Evolutionary conservation across 192 early-diverging fungal species (phyloP).

Genomic region (Dissophora ornata): DNA sequence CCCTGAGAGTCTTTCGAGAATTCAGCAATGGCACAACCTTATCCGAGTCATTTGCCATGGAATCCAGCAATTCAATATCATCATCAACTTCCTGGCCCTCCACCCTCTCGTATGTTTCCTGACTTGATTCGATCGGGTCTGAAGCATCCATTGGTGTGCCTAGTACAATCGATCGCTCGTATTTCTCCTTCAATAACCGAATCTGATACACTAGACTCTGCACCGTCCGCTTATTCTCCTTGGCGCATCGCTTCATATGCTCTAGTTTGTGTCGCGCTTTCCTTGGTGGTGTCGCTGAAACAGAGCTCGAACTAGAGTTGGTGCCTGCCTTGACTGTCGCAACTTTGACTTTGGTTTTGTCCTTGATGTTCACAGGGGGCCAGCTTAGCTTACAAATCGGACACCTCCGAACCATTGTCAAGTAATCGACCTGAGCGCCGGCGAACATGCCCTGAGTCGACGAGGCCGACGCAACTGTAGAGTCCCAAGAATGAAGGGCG

Average conservation of each 20-base stretch:
- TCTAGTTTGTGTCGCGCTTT: constrained; percentile 38
- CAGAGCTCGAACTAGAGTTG: constrained; percentile 1
- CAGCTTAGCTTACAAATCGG: constrained; percentile 42
- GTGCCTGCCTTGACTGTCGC: neutral
- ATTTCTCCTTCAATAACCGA: constrained; percentile 28
- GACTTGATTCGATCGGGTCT: neutral
- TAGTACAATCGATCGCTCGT: constrained; percentile 29
- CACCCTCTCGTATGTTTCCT: neutral
- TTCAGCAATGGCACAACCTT: neutral
- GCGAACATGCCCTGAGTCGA: constrained; percentile 15
- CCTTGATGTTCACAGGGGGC: neutral
- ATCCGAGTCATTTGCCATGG: neutral
- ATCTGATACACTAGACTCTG: constrained; percentile 41
- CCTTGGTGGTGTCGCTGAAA: neutral
- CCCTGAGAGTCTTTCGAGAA: neutral
- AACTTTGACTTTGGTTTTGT: no score
- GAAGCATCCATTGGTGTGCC: constrained; percentile 10
- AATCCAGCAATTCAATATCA: neutral
- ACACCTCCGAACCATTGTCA: constrained; percentile 30
- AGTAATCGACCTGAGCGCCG: constrained; percentile 32
- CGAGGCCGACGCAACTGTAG: neutral
- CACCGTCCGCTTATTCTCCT: constrained; percentile 22
- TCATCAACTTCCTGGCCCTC: neutral
- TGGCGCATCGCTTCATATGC: constrained; percentile 40
- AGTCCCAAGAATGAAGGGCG: neutral